Conservation (phyloP, 345 rosid species). For the Gossypium herbaceum region DNA sequence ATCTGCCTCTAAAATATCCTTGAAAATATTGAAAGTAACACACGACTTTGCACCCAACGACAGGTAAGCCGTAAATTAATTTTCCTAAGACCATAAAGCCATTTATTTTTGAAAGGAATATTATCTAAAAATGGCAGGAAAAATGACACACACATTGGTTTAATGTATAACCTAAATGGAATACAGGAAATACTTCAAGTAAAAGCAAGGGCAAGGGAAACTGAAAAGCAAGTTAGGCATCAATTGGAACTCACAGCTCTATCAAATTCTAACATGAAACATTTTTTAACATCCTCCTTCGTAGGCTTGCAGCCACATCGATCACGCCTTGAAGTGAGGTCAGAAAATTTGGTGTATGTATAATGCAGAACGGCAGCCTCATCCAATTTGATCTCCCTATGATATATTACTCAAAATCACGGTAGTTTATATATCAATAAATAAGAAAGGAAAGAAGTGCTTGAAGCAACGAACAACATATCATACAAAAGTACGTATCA, state of each 20-base stretch:
- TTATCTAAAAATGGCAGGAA: not conserved
- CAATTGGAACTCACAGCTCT: conserved; percentile 65
- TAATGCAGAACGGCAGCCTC: conserved; percentile 93
- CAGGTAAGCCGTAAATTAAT: conserved; percentile 1
- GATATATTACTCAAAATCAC: conserved; percentile 10
- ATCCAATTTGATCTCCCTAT: conserved; percentile 72
- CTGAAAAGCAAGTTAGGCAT: not conserved
- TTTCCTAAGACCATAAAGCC: not conserved
- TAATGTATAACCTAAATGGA: not conserved
- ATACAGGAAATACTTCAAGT: not conserved
- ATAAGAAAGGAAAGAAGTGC: conserved; percentile 2
- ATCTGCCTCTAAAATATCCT: conserved; percentile 1
- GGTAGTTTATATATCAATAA: conserved; percentile 2
- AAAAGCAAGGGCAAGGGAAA: conserved; percentile 2
- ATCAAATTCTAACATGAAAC: conserved; percentile 94
- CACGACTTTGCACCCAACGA: not conserved
- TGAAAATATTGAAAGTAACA: not conserved
- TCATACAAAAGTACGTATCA: not conserved
- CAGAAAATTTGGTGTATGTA: conserved; percentile 82
- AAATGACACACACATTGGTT: not conserved
- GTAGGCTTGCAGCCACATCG: conserved; percentile 99
- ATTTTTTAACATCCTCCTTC: conserved; percentile 83
- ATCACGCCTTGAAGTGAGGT: conserved; percentile 91
- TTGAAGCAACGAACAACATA: not conserved
- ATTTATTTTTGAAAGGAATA: not conserved